Evolutionary conservation across 805 yeast species (phyloP), one percentile per base, ranked within the genome.

Genomic region (Isabelozyma gotoi): DNA sequence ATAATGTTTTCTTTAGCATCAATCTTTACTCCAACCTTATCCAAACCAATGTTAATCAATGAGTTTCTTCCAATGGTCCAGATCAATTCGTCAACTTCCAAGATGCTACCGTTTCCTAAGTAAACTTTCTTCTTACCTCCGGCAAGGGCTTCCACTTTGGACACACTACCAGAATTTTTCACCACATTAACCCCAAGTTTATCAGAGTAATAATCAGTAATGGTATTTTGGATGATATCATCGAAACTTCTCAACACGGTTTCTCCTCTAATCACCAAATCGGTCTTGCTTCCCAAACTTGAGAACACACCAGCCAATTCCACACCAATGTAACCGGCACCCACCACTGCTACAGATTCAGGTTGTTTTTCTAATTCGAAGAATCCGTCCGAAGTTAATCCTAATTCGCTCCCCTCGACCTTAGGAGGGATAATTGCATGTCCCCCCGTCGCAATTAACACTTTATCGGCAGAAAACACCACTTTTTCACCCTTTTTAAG

Each of bases 321-420:
- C 38, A 90, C 85, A 45, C 96, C 98, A 62, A 94, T 94, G 71
- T 94, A 94, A 36, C 99, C 99, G 32, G 97, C 97, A 55, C 99
- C 99, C 10, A 94, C 96, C 48, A 94, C 77, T 1, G 95, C 98
- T 20, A 92, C 98, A 39, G 83, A 77, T 67, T 89, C 84, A 40
- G 99, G 99, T 68, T 91, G 97, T 39, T 69, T 59, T 47, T 78
- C 84, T 52, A 94, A 73, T 50, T 78, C 80, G 60, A 94, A 94
- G 64, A 94, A 94, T 0, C 96, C 96, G 63, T 94, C 96, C 16
- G 97, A 88, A 41, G 85, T 82, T 47, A 81, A 84, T 46, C 97
- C 97, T 46, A 76, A 73, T 58, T 90, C 94, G 39, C 83, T 80
- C 40, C 98, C 98, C 43, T 84, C 84, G 39, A 90, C 81, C 19